phyloP scores from a whole-genome alignment of 163 green algal genomes.

The Scenedesmus sp. region DNA sequence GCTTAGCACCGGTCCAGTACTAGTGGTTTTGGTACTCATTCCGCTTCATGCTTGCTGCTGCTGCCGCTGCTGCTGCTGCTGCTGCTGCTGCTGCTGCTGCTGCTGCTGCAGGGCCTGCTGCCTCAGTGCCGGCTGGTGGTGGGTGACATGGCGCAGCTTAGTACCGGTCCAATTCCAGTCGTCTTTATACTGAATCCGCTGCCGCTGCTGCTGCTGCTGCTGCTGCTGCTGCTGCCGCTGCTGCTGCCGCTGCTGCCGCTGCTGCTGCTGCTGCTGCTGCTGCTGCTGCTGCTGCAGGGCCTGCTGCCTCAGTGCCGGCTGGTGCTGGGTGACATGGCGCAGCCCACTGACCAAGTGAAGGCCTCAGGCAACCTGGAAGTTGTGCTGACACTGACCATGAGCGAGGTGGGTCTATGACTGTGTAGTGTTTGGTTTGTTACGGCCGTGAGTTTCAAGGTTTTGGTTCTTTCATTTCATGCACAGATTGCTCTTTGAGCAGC shows the following conservation, averaged over 20 bases:
- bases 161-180: too few species aligned
- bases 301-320: conserved; percentile 24
- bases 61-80: too few species aligned
- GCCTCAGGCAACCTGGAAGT: conserved; percentile 48
- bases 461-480: neutral
- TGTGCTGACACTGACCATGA: neutral
- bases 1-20: too few species aligned
- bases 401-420: neutral
- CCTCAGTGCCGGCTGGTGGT: neutral
- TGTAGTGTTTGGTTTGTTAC: neutral
- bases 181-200: too few species aligned
- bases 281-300: conserved; percentile 39
- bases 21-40: too few species aligned
- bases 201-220: too few species aligned
- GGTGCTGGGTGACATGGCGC: conserved; percentile 38
- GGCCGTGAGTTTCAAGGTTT: neutral
- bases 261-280: neutral
- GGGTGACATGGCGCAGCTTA: too few species aligned
- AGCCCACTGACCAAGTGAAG: neutral
- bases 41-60: too few species aligned
- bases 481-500: neutral
- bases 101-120: neutral
- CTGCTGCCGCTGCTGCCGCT: neutral
- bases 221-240: too few species aligned
- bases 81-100: neutral